These are phyloP conservation scores for Peronospora destructor DNA, from an alignment of 352 stramenopile genomes.

Conservation along the genomic window DNA sequence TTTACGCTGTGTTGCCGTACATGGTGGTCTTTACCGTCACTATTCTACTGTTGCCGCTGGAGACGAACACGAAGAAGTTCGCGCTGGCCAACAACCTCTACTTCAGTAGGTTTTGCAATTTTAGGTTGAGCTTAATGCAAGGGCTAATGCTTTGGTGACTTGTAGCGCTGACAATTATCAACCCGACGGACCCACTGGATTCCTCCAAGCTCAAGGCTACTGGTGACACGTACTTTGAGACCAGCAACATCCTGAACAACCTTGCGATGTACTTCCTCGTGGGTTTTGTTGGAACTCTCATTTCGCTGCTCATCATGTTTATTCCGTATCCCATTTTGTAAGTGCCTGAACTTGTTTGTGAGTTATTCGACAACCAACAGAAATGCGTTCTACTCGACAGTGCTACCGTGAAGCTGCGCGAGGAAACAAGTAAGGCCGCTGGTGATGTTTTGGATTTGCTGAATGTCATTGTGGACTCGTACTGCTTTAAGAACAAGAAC, in stretches of 20 bases:
- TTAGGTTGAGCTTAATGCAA: not conserved
- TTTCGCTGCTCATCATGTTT: conserved; percentile 70
- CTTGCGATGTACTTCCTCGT: conserved; percentile 73
- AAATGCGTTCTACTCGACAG: conserved; percentile 14
- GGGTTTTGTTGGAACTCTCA: conserved; percentile 56
- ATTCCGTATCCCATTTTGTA: conserved; percentile 77
- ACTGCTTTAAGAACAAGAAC: conserved; percentile 86
- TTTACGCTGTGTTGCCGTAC: conserved; percentile 62
- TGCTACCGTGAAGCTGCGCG: conserved; percentile 46
- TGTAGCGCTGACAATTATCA: conserved; percentile 67
- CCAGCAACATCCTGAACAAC: conserved; percentile 63
- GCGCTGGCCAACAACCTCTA: conserved; percentile 77
- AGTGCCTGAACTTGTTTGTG: conserved; percentile 9
- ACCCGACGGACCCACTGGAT: conserved; percentile 50
- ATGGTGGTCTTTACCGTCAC: conserved; percentile 69
- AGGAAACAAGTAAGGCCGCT: conserved; percentile 40
- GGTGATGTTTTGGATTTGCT: conserved; percentile 64
- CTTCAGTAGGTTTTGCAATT: conserved; percentile 44
- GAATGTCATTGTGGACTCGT: conserved; percentile 78
- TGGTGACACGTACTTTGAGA: conserved; percentile 44
- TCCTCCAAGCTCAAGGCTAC: conserved; percentile 39
- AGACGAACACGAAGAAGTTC: conserved; percentile 85
- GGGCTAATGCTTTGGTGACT: not conserved
- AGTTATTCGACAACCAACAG: not conserved
- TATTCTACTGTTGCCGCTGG: conserved; percentile 53